Percentiles rank a stretch among this genome's conserved stretches.
phyloP scores from a whole-genome alignment of 2,329 filamentous ascomycete genomes.

The Ceratocystis lukuohia region DNA sequence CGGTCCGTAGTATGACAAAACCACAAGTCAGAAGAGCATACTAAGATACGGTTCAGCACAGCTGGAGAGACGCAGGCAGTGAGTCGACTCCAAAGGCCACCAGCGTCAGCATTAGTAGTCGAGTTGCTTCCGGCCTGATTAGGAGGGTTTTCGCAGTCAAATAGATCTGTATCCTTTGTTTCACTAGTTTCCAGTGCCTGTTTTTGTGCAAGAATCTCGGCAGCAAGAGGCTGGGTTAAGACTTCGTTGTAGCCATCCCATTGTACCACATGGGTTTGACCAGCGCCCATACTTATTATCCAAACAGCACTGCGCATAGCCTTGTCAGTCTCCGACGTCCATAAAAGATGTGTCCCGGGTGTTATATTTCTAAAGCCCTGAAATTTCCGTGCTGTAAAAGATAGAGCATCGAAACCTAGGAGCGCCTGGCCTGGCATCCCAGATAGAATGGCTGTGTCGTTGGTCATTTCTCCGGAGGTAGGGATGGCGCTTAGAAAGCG shows the following conservation, averaged over 20 bases:
- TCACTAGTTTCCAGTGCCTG: background rate
- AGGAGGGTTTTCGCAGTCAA: slow-evolving; percentile 32
- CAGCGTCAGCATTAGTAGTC: slow-evolving; percentile 23
- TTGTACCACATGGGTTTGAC: slow-evolving; percentile 34
- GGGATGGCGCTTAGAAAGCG: background rate
- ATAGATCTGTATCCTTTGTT: slow-evolving; percentile 26
- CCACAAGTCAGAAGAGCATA: slow-evolving; percentile 33
- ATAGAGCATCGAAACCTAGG: slow-evolving; percentile 40
- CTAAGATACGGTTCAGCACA: slow-evolving; percentile 37
- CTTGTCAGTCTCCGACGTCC: slow-evolving; percentile 38
- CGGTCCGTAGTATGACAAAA: slow-evolving; percentile 41
- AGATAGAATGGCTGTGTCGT: background rate
- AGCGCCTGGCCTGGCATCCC: slow-evolving; percentile 38
- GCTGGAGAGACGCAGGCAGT: slow-evolving; percentile 35
- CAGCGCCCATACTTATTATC: slow-evolving; percentile 32
- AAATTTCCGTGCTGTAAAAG: slow-evolving; percentile 36
- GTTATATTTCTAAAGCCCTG: slow-evolving; percentile 43
- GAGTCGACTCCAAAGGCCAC: slow-evolving; percentile 38
- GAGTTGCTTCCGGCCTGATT: slow-evolving; percentile 20
- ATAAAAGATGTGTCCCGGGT: slow-evolving; percentile 45
- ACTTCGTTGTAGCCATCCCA: slow-evolving; percentile 46
- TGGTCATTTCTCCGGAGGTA: background rate
- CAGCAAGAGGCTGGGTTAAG: slow-evolving; percentile 34
- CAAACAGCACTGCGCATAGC: slow-evolving; percentile 45
- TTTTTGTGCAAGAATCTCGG: slow-evolving; percentile 25